Conservation (phyloP, 257 asterid genomes). For the Nicotiana noctiflora region DNA sequence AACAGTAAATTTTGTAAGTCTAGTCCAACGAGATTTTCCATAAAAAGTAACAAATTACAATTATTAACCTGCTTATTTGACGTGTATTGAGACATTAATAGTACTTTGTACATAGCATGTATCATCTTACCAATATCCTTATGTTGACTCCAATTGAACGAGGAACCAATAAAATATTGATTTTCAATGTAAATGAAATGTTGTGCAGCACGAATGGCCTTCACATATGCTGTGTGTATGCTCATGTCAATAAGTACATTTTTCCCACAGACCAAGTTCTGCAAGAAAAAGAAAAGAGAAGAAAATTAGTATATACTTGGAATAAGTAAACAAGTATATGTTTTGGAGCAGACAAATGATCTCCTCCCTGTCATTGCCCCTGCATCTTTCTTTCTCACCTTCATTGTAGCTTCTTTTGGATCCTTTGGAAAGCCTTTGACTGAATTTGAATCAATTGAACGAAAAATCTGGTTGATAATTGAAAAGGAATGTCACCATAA, state of each 20-base stretch:
- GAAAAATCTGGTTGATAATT: conserved; percentile 55
- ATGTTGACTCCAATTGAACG: conserved; percentile 79
- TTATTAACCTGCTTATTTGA: background rate
- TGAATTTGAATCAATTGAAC: conserved; percentile 96
- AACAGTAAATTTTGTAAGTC: background rate
- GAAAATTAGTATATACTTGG: background rate
- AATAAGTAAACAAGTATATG: conserved; percentile 6
- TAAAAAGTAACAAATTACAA: background rate
- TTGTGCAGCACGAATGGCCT: conserved; percentile 94
- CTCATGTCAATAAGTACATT: conserved; percentile 96
- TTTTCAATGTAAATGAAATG: conserved; percentile 90
- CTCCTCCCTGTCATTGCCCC: background rate
- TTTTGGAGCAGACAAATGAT: conserved; percentile 6
- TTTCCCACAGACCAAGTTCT: conserved; percentile 95
- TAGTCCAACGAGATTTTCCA: background rate
- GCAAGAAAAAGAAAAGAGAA: conserved; percentile 13
- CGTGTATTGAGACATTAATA: background rate
- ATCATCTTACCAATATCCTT: conserved; percentile 63
- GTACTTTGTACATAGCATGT: background rate
- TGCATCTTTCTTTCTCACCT: conserved; percentile 43
- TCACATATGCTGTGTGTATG: conserved; percentile 88
- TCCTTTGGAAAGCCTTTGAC: conserved; percentile 91
- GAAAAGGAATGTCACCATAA: background rate
- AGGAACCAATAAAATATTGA: conserved; percentile 97
- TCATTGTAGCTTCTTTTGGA: conserved; percentile 67